Conservation (phyloP, 1,284 basidiomycete genomes). For the Erythrobasidium hasegawianum region DNA sequence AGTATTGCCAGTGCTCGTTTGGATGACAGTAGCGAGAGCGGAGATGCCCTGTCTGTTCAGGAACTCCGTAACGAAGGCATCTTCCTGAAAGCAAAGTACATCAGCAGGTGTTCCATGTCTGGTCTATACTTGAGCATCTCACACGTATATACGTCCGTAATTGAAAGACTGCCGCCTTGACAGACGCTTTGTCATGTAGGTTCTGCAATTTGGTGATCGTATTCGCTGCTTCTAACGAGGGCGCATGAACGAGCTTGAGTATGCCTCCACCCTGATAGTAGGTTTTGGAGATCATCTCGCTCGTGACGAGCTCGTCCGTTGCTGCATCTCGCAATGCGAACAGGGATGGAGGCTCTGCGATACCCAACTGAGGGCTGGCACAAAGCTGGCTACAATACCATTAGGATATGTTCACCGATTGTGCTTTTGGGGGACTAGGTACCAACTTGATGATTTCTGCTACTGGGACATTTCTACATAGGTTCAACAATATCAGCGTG, state of each 20-base stretch:
- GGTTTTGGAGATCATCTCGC: slow-evolving; percentile 62
- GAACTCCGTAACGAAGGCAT: slow-evolving; percentile 81
- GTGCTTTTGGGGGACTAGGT: too few species aligned
- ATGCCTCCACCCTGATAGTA: slow-evolving; percentile 24
- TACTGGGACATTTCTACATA: slow-evolving; percentile 42
- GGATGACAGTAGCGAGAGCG: slow-evolving; percentile 71
- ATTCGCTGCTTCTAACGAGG: slow-evolving; percentile 73
- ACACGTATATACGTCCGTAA: slow-evolving; percentile 34
- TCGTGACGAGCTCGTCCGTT: slow-evolving; percentile 81
- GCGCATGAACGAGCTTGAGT: slow-evolving; percentile 70
- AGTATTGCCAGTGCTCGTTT: slow-evolving; percentile 70
- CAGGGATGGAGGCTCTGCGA: slow-evolving; percentile 72
- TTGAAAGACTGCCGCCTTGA: slow-evolving; percentile 38
- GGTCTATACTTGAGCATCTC: too few species aligned
- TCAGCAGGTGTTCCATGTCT: too few species aligned
- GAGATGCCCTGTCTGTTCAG: slow-evolving; percentile 69
- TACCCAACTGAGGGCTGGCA: slow-evolving; percentile 59
- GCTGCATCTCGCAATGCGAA: slow-evolving; percentile 79
- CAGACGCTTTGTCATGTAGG: slow-evolving; percentile 59
- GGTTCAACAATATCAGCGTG: slow-evolving; percentile 6
- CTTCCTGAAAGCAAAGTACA: too few species aligned
- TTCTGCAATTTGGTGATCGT: slow-evolving; percentile 67
- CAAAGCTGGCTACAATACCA: too few species aligned
- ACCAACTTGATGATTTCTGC: slow-evolving; percentile 43
- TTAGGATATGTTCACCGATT: too few species aligned